Percentiles rank a stretch among this genome's conserved stretches.
Evolutionary conservation across 768 basidiomycete genomes (phyloP).

Genomic region (Peribolospora baueri): DNA sequence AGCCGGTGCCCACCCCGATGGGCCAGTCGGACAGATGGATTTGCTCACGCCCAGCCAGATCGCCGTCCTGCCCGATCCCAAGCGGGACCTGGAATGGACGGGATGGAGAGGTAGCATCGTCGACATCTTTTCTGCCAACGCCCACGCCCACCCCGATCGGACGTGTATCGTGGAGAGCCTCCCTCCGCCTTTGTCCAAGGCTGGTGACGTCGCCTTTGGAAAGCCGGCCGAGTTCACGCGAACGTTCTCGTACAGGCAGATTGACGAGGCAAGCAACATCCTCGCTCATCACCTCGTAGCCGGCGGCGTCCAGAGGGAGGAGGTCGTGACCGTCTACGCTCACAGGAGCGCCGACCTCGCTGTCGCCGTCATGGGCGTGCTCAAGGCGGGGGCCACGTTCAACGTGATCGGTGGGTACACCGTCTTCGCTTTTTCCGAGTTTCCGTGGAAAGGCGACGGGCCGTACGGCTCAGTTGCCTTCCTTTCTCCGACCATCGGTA

Average conservation of each 20-base stretch:
- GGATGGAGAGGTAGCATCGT: constrained; percentile 94
- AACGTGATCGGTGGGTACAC: constrained; percentile 63
- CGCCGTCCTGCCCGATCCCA: constrained; percentile 51
- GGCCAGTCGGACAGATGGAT: constrained; percentile 52
- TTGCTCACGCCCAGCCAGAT: constrained; percentile 49
- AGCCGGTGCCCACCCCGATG: constrained; percentile 40
- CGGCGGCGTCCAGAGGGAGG: constrained; percentile 66
- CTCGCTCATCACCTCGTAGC: constrained; percentile 71
- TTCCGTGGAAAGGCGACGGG: background rate
- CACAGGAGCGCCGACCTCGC: constrained; percentile 88
- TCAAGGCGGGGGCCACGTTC: constrained; percentile 90
- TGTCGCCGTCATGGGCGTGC: constrained; percentile 83
- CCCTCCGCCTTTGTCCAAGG: constrained; percentile 4
- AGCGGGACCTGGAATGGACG: constrained; percentile 80
- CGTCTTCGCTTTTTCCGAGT: background rate
- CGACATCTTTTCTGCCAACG: constrained; percentile 77
- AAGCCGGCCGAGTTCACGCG: constrained; percentile 18
- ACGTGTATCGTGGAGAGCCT: constrained; percentile 68
- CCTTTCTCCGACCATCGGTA: background rate
- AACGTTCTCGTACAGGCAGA: constrained; percentile 51
- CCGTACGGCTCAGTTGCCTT: no score
- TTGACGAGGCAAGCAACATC: constrained; percentile 63
- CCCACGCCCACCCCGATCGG: constrained; percentile 48
- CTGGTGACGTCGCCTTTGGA: no score
- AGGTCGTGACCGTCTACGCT: constrained; percentile 95